Conservation (phyloP, 495 filamentous ascomycete species). For the Penicillium waksmanii region DNA sequence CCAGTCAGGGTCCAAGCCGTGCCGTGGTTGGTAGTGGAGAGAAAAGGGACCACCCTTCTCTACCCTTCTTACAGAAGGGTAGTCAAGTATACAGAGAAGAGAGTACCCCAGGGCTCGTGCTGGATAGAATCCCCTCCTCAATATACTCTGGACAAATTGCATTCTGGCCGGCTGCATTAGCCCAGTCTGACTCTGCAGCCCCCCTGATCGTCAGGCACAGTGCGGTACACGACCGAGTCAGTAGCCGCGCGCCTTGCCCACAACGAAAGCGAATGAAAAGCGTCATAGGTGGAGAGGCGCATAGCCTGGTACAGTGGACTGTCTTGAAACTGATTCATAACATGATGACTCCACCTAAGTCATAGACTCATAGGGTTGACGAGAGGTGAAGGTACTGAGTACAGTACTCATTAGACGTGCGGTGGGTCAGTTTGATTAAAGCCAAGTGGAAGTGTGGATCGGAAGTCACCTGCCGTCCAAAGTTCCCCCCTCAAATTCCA, state of each 20-base stretch:
- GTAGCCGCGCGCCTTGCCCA: conserved; percentile 17
- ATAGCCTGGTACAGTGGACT: not conserved
- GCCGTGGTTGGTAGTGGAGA: no score
- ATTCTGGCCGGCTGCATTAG: conserved; percentile 1
- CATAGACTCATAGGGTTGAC: no score
- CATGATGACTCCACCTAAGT: no score
- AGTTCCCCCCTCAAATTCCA: conserved; percentile 7
- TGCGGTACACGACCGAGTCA: not conserved
- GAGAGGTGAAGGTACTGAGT: not conserved
- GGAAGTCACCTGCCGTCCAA: conserved; percentile 16
- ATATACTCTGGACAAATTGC: not conserved
- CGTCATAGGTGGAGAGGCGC: not conserved
- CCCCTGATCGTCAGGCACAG: conserved; percentile 30
- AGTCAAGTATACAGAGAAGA: no score
- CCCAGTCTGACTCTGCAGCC: not conserved
- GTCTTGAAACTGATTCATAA: not conserved
- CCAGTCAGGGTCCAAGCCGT: no score
- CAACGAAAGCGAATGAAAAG: not conserved
- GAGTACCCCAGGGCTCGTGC: no score
- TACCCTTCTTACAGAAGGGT: no score
- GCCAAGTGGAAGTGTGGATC: no score
- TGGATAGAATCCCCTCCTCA: not conserved
- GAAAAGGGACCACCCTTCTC: no score
- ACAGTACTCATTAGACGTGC: no score
- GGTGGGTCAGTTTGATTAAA: conserved; percentile 27